phyloP scores from a whole-genome alignment of 192 early-diverging fungal genomes.

The Coemansia sp. region DNA sequence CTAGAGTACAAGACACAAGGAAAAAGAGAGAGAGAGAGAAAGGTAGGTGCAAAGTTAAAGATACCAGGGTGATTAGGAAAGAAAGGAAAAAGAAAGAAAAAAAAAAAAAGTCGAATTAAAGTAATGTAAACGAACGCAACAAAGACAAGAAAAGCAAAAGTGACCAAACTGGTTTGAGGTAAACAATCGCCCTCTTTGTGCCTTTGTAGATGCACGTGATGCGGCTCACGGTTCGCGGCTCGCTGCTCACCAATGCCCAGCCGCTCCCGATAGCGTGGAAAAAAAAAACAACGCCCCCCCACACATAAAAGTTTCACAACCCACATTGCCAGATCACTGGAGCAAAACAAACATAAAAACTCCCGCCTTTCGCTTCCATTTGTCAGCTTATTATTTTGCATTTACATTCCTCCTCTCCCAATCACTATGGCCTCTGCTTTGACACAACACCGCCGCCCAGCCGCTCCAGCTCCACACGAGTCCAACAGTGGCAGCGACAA shows the following conservation, averaged over 20 bases:
- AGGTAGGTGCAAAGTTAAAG: not conserved
- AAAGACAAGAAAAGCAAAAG: not conserved
- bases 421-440: conserved; percentile 3
- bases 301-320: not conserved
- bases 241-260: not conserved
- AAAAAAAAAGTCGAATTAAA: not conserved
- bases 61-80: not conserved
- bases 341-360: not conserved
- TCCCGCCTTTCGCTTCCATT: not conserved
- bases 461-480: not conserved
- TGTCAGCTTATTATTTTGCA: not conserved
- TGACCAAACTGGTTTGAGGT: not conserved
- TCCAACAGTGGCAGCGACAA: not conserved
- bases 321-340: not conserved
- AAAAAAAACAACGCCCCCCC: no score
- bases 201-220: not conserved
- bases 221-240: conserved; percentile 2
- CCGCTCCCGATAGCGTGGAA: not conserved
- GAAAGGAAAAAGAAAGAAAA: not conserved
- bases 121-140: no score
- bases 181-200: conserved; percentile 3
- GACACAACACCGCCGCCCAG: not conserved
- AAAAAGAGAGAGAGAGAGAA: not conserved
- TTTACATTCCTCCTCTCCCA: not conserved
- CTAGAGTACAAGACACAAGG: conserved; percentile 9